These are phyloP conservation scores for Globisporangium ultimum DNA, from an alignment of 352 stramenopile species.

Conservation along the genomic window DNA sequence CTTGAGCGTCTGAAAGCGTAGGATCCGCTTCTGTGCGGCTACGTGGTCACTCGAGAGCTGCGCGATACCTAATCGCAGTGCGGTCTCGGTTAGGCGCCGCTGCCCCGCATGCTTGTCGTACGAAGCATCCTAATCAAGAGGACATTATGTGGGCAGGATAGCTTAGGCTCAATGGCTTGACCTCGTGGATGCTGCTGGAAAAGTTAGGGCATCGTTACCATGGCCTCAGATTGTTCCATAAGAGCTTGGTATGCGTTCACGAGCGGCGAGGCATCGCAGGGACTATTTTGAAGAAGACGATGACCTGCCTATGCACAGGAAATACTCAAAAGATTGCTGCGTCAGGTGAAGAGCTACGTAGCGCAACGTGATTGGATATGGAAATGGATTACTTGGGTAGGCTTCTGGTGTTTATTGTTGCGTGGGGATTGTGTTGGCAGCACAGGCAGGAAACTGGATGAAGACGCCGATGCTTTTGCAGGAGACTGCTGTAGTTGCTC, in stretches of 20 bases:
- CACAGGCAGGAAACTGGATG: constrained; percentile 8
- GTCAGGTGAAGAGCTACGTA: background rate
- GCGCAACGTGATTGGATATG: background rate
- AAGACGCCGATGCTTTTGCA: background rate
- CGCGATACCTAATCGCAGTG: constrained; percentile 47
- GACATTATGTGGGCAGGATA: too few relatives aligned
- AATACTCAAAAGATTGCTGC: background rate
- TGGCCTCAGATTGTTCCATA: constrained; percentile 37
- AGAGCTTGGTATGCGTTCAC: constrained; percentile 51
- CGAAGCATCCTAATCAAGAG: constrained; percentile 20
- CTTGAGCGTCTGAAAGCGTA: constrained; percentile 66
- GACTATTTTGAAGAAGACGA: background rate
- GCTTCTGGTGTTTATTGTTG: background rate
- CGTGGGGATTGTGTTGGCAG: constrained; percentile 4
- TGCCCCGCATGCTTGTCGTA: constrained; percentile 25
- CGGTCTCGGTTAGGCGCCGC: constrained; percentile 33
- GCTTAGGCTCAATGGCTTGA: background rate
- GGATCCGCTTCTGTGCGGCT: constrained; percentile 42
- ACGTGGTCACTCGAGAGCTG: constrained; percentile 59
- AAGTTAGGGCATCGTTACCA: constrained; percentile 25
- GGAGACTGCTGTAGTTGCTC: background rate
- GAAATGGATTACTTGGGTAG: background rate
- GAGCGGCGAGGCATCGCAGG: constrained; percentile 32
- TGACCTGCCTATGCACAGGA: background rate
- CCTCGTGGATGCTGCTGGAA: background rate